Conservation (phyloP, 768 basidiomycete genomes). For the Lentinula sp. region DNA sequence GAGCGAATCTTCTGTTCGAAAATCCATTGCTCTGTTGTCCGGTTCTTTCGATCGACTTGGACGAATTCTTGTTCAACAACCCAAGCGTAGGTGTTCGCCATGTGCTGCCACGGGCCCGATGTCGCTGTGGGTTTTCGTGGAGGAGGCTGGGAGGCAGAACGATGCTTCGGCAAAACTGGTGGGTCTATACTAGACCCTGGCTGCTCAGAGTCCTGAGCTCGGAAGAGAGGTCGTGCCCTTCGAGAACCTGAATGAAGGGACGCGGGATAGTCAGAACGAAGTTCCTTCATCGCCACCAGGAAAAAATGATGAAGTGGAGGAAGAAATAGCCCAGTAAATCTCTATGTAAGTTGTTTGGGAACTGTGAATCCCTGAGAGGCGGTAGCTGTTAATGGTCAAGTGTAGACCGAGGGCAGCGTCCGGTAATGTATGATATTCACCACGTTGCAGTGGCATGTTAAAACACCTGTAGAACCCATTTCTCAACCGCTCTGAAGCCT, state of each 20-base stretch:
- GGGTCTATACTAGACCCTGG: not conserved
- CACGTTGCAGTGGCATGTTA: slow-evolving; percentile 4
- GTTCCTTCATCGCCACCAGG: not conserved
- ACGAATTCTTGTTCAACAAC: slow-evolving; percentile 48
- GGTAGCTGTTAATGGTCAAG: not conserved
- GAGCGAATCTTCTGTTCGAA: slow-evolving; percentile 47
- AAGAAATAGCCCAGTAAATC: not conserved
- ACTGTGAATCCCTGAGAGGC: not conserved
- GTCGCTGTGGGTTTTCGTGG: not conserved
- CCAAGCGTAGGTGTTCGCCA: slow-evolving; percentile 40
- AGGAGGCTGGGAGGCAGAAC: slow-evolving; percentile 1
- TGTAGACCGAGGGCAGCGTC: not conserved
- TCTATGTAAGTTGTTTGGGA: not conserved
- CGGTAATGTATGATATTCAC: not conserved
- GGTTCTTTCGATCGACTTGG: slow-evolving; percentile 34
- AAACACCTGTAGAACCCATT: not conserved
- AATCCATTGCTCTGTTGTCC: slow-evolving; percentile 63
- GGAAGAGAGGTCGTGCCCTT: not conserved
- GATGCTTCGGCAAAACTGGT: not conserved
- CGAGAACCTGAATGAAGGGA: not conserved
- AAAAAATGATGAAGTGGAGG: too few relatives aligned
- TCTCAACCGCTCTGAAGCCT: not conserved
- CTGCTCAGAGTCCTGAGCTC: not conserved
- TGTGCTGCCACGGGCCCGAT: slow-evolving; percentile 31
- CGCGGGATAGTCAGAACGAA: not conserved